A percentile compares a stretch with the other conserved stretches of the same genome.
phyloP scores from a whole-genome alignment of 495 filamentous ascomycete genomes.

The Aspergillus steynii region DNA sequence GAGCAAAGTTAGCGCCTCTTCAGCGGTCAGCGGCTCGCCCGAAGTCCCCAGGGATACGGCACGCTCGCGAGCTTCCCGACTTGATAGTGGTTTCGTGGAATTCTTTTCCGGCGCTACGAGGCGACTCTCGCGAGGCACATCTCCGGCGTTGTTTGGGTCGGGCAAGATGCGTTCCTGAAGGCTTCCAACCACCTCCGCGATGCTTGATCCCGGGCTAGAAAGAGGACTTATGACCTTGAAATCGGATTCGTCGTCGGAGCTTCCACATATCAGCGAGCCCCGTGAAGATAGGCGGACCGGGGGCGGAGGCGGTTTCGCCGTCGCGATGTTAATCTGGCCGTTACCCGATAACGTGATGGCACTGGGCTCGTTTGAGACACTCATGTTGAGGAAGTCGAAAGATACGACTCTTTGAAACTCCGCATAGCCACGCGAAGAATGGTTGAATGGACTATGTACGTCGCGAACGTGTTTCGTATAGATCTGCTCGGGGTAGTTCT shows the following conservation, averaged over 20 bases:
- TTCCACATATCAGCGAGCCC: slow-evolving; percentile 39
- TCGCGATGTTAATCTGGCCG: slow-evolving; percentile 64
- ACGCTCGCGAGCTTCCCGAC: slow-evolving; percentile 45
- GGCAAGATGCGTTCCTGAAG: slow-evolving; percentile 30
- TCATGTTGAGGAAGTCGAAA: slow-evolving; percentile 80
- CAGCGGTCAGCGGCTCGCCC: slow-evolving; percentile 30
- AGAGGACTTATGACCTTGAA: slow-evolving; percentile 36
- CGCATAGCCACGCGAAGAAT: slow-evolving; percentile 42
- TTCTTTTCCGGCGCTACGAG: slow-evolving; percentile 10
- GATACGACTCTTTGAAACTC: slow-evolving; percentile 71
- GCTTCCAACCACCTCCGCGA: slow-evolving; percentile 32
- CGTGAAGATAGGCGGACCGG: slow-evolving; percentile 49
- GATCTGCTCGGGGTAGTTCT: slow-evolving; percentile 42
- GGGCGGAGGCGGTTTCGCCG: slow-evolving; percentile 59
- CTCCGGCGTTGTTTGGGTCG: slow-evolving; percentile 16
- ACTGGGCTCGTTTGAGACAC: slow-evolving; percentile 59
- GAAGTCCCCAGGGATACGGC: slow-evolving; percentile 29
- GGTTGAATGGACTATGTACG: slow-evolving; percentile 45
- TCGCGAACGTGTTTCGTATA: slow-evolving; percentile 52
- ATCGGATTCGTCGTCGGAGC: slow-evolving; percentile 27
- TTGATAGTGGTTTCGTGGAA: slow-evolving; percentile 35
- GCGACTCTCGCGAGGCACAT: not conserved
- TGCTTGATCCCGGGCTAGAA: slow-evolving; percentile 29
- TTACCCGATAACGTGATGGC: slow-evolving; percentile 68
- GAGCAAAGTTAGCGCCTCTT: slow-evolving; percentile 45